A percentile compares a stretch with the other conserved stretches of the same genome.
Evolutionary conservation across 2,329 filamentous ascomycete genomes (phyloP).

Genomic region (Fusarium udum): DNA sequence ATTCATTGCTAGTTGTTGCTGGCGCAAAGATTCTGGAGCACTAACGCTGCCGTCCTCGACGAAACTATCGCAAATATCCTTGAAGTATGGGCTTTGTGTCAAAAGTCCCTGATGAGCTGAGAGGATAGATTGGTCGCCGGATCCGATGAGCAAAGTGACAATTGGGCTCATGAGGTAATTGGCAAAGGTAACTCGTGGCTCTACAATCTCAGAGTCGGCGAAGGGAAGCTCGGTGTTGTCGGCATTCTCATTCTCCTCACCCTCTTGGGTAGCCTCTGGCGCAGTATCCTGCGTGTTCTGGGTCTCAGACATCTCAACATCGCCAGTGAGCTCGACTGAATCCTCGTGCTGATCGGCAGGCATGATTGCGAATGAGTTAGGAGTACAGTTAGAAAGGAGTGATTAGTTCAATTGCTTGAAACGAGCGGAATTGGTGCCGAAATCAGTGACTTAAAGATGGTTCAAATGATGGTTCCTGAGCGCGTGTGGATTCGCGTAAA

Average conservation of each 20-base stretch:
- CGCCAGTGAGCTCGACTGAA: conserved; percentile 43
- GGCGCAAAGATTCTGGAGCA: conserved; percentile 14
- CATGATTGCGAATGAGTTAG: conserved; percentile 41
- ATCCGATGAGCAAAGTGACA: conserved; percentile 73
- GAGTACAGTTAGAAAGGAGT: neutral
- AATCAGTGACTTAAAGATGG: neutral
- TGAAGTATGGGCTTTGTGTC: conserved; percentile 77
- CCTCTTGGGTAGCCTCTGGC: conserved; percentile 47
- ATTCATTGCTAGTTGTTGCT: neutral
- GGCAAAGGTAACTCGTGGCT: conserved; percentile 58
- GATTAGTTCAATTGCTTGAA: neutral
- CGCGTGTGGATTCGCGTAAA: neutral
- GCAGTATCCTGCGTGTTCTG: conserved; percentile 16
- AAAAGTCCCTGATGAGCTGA: conserved; percentile 84
- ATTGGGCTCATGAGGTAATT: conserved; percentile 75
- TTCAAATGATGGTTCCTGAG: conserved; percentile 1
- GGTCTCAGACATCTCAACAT: conserved; percentile 53
- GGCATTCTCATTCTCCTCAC: conserved; percentile 46
- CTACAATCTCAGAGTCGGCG: conserved; percentile 47
- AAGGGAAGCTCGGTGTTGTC: conserved; percentile 52
- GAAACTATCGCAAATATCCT: conserved; percentile 69
- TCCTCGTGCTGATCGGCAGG: conserved; percentile 41
- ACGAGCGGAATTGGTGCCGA: conserved; percentile 8
- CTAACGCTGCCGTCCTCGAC: conserved; percentile 68
- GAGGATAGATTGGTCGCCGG: conserved; percentile 70